phyloP scores from a whole-genome alignment of 225 moss, liverwort and hornwort species.

The Neckera pumila region DNA sequence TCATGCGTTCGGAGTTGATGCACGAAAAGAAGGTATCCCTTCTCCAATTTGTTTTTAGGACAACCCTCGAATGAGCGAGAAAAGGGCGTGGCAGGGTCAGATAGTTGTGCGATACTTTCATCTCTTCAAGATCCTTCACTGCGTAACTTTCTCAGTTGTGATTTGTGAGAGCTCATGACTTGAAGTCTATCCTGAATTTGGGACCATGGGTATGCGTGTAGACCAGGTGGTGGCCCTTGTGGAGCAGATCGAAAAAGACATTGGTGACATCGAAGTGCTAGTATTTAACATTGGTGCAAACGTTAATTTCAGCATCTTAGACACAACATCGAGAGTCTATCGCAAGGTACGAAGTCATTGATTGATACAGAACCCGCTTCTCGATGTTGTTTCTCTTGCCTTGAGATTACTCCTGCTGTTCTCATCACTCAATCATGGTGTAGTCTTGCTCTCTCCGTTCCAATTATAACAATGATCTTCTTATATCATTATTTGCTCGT shows the following conservation, averaged over 20 bases:
- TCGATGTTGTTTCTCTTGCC: not conserved
- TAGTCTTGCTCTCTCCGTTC: not conserved
- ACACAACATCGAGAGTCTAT: conserved; percentile 59
- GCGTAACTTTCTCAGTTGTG: not conserved
- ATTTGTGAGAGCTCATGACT: not conserved
- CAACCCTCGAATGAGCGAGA: not conserved
- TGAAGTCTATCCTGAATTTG: not conserved
- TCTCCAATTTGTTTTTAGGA: not conserved
- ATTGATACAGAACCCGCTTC: not conserved
- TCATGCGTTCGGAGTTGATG: conserved; percentile 52
- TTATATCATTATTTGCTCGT: not conserved
- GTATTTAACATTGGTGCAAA: conserved; percentile 75
- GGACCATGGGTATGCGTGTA: not conserved
- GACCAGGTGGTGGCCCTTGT: conserved; percentile 58
- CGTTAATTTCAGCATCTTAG: conserved; percentile 49
- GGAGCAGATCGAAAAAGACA: conserved; percentile 46
- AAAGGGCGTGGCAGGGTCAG: not conserved
- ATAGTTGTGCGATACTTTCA: not conserved
- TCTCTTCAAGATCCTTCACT: not conserved
- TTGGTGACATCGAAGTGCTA: conserved; percentile 48
- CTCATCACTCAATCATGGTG: not conserved
- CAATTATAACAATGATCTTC: not conserved
- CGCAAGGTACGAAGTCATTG: conserved; percentile 27
- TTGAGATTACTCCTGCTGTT: not conserved
- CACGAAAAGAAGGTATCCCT: conserved; percentile 47